Evolutionary conservation across 1,284 basidiomycete genomes (phyloP).

Genomic region (Earliella scabrosa): DNA sequence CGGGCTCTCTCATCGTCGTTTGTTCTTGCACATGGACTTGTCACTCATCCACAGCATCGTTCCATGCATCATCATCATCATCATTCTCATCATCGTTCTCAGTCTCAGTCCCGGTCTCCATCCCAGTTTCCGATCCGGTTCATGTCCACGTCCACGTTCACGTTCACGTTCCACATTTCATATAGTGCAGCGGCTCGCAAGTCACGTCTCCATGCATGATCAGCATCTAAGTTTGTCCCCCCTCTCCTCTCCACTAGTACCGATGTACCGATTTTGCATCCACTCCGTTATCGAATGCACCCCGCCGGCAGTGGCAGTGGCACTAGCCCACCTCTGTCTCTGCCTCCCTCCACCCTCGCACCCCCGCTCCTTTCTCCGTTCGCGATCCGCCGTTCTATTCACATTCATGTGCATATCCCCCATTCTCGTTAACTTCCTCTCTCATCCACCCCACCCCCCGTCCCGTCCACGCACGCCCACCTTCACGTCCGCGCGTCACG

Average conservation of each 20-base stretch:
- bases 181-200: too few relatives aligned
- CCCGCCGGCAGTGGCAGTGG: too few relatives aligned
- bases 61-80: constrained; percentile 22
- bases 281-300: neutral
- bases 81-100: neutral
- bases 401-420: neutral
- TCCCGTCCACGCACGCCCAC: too few relatives aligned
- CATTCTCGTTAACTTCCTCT: neutral
- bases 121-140: neutral
- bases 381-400: neutral
- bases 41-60: constrained; percentile 30
- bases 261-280: too few relatives aligned
- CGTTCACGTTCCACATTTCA: neutral
- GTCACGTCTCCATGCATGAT: too few relatives aligned
- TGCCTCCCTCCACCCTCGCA: neutral
- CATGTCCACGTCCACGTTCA: neutral
- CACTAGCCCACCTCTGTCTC: too few relatives aligned
- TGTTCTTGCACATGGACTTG: constrained; percentile 33
- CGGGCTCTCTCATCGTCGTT: constrained; percentile 24
- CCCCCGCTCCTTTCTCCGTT: neutral
- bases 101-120: neutral
- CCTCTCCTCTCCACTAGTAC: too few relatives aligned
- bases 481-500: too few relatives aligned
- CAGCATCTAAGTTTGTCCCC: too few relatives aligned
- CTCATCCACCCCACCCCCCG: neutral